Evolutionary conservation across 352 stramenopile species (phyloP).

Genomic region (Bremia lactucae): DNA sequence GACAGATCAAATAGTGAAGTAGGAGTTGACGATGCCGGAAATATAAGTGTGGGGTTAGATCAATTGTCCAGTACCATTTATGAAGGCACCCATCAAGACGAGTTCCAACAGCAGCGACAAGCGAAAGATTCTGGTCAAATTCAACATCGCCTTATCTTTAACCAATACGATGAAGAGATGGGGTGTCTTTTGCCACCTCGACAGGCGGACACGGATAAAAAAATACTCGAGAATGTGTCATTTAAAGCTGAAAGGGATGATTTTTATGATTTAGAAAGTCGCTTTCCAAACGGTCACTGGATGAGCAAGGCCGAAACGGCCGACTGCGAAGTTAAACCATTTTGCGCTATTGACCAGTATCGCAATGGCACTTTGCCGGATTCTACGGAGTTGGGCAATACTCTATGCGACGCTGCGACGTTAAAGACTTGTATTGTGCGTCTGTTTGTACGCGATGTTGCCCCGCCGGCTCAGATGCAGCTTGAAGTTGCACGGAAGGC

Average conservation of each 20-base stretch:
- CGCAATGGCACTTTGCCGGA: constrained; percentile 19
- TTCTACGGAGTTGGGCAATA: constrained; percentile 9
- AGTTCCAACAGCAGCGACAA: constrained; percentile 15
- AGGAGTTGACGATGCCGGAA: constrained; percentile 11
- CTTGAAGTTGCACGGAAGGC: constrained; percentile 75
- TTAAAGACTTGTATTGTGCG: constrained; percentile 47
- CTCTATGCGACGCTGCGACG: constrained; percentile 33
- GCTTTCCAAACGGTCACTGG: constrained; percentile 17
- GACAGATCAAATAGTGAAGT: constrained; percentile 21
- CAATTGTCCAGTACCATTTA: constrained; percentile 46
- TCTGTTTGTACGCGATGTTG: constrained; percentile 59
- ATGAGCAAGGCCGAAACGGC: constrained; percentile 18
- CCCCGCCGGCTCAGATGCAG: constrained; percentile 79
- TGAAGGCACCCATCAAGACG: constrained; percentile 28
- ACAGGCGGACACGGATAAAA: constrained; percentile 14
- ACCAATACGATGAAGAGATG: constrained; percentile 44
- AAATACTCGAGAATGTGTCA: constrained; percentile 40
- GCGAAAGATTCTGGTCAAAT: constrained; percentile 37
- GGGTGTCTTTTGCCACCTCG: constrained; percentile 28
- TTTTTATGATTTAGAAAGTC: constrained; percentile 48
- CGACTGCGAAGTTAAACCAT: constrained; percentile 6
- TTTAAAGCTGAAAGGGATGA: constrained; percentile 36
- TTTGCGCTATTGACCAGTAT: constrained; percentile 19
- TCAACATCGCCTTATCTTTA: constrained; percentile 49
- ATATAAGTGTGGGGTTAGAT: constrained; percentile 14